phyloP scores from a whole-genome alignment of 345 rosid genomes.

The Melaleuca quinquenervia region DNA sequence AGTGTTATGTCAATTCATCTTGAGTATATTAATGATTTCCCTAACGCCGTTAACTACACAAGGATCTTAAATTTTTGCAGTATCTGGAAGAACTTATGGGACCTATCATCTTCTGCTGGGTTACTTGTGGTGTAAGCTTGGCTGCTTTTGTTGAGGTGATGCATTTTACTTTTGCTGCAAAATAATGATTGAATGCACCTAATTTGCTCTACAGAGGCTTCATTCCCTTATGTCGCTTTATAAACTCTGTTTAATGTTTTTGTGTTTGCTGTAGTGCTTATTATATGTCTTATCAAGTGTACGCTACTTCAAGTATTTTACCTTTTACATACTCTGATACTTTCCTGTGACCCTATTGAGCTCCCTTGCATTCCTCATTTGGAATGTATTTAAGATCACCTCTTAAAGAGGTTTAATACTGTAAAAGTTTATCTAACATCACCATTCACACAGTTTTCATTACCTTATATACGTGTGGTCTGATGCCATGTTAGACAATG shows the following conservation, averaged over 20 bases:
- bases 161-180: neutral
- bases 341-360: neutral
- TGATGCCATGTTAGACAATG: neutral
- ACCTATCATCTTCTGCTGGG: slow-evolving; percentile 78
- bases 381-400: neutral
- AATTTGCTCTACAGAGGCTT: neutral
- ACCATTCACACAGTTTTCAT: neutral
- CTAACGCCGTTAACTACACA: neutral
- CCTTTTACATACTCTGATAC: neutral
- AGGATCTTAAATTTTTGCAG: slow-evolving; percentile 23
- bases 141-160: slow-evolving; percentile 85
- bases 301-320: neutral
- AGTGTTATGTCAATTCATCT: neutral
- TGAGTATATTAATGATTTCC: neutral
- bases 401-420: neutral
- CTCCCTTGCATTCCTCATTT: neutral
- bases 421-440: neutral
- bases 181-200: neutral
- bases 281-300: neutral
- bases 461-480: neutral
- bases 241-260: neutral
- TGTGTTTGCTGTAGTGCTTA: neutral
- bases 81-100: slow-evolving; percentile 84
- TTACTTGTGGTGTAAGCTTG: slow-evolving; percentile 76
- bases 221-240: neutral